Evolutionary conservation across 2,329 filamentous ascomycete genomes (phyloP).

Genomic region (Pestalotiopsis sp.): DNA sequence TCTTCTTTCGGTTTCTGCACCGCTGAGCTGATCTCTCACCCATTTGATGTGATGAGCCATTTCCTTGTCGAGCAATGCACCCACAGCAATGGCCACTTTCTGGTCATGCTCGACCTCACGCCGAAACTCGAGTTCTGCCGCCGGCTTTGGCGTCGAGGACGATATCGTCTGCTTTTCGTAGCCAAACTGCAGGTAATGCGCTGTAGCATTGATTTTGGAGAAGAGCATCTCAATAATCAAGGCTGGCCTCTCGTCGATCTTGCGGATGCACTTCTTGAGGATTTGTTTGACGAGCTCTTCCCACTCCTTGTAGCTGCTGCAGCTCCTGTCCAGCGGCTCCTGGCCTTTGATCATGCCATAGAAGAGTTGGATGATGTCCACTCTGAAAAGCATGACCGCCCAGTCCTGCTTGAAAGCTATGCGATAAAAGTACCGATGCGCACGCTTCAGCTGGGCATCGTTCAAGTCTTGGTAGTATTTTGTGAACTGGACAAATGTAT

Average conservation of each 20-base stretch:
- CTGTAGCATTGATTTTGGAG: conserved; percentile 82
- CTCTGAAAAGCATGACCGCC: conserved; percentile 82
- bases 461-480: conserved; percentile 81
- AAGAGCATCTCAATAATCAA: conserved; percentile 92
- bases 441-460: conserved; percentile 81
- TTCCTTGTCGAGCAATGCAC: conserved; percentile 78
- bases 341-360: conserved; percentile 92
- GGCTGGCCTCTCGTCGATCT: conserved; percentile 82
- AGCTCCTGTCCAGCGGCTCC: conserved; percentile 69
- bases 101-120: conserved; percentile 67
- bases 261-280: conserved; percentile 78
- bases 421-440: conserved; percentile 92
- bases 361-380: conserved; percentile 88
- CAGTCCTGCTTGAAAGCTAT: conserved; percentile 94
- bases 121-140: conserved; percentile 82
- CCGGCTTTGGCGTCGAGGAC: conserved; percentile 64
- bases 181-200: conserved; percentile 88
- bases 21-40: conserved; percentile 72
- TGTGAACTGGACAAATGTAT: conserved; percentile 84
- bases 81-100: conserved; percentile 79
- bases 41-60: conserved; percentile 78
- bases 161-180: conserved; percentile 77
- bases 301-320: conserved; percentile 81
- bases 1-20: conserved; percentile 72
- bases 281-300: conserved; percentile 86